phyloP scores from a whole-genome alignment of 2,329 filamentous ascomycete species.

The Tolypocladium pustulatum region DNA sequence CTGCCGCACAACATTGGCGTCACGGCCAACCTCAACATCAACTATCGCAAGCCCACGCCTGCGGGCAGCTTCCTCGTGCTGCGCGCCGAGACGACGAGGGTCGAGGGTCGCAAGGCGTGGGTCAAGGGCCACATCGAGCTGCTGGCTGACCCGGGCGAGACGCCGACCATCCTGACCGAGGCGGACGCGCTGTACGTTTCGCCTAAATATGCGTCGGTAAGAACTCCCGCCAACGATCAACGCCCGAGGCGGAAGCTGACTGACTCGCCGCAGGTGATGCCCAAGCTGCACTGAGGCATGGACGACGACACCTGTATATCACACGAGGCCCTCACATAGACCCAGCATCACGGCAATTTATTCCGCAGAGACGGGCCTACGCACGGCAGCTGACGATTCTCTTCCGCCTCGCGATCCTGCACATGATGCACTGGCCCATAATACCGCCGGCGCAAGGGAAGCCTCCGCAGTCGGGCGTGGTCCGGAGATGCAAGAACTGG shows the following conservation, averaged over 20 bases:
- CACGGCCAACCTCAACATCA: conserved; percentile 73
- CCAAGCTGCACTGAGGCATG: conserved; percentile 3
- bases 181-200: conserved; percentile 83
- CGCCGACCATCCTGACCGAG: conserved; percentile 62
- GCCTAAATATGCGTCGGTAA: conserved; percentile 69
- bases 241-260: background rate
- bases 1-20: conserved; percentile 78
- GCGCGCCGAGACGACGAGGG: conserved; percentile 67
- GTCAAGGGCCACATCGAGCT: conserved; percentile 81
- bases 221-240: conserved; percentile 11
- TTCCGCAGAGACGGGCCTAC: background rate
- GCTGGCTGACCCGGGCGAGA: conserved; percentile 49
- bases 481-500: background rate
- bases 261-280: conserved; percentile 8
- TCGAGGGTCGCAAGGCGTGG: conserved; percentile 91
- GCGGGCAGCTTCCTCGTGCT: conserved; percentile 71
- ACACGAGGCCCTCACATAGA: background rate
- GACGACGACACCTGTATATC: background rate
- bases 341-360: background rate
- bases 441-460: background rate
- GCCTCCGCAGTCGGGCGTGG: background rate
- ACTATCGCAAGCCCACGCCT: conserved; percentile 73
- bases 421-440: background rate
- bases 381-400: background rate
- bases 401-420: background rate